A percentile compares a stretch with the other conserved stretches of the same genome.
Conservation (phyloP, 441 rosid genomes). For the California macrophylla region DNA sequence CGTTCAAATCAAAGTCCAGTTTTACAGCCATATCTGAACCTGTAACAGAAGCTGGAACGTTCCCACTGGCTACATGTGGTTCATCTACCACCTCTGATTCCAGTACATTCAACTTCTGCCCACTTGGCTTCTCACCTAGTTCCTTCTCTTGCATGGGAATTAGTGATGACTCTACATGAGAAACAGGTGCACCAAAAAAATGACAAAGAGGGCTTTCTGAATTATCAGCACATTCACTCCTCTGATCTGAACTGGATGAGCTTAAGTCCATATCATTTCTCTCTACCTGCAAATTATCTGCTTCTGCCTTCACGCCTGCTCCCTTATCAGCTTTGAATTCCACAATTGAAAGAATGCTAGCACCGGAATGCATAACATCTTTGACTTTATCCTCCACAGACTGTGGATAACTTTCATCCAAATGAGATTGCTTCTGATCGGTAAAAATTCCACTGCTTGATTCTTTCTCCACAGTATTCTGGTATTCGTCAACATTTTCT, state of each 20-base stretch:
- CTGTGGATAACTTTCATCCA: neutral
- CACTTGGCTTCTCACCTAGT: slow-evolving; percentile 12
- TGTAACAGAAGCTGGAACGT: neutral
- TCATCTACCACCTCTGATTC: slow-evolving; percentile 1
- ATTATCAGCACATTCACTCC: slow-evolving; percentile 2
- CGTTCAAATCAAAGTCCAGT: slow-evolving; percentile 14
- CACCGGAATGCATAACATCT: neutral
- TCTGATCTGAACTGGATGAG: slow-evolving; percentile 9
- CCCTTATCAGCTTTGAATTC: neutral
- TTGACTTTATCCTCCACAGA: slow-evolving; percentile 3
- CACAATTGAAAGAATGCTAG: neutral
- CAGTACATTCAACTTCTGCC: slow-evolving; percentile 1
- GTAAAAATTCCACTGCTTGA: neutral
- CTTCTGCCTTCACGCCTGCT: neutral
- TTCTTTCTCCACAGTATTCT: neutral
- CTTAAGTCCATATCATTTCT: slow-evolving; percentile 4
- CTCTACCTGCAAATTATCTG: neutral
- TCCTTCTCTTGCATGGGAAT: slow-evolving; percentile 1
- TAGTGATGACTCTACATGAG: slow-evolving; percentile 5
- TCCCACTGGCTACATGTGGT: neutral
- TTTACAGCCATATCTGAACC: slow-evolving; percentile 6
- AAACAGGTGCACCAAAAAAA: slow-evolving; percentile 4
- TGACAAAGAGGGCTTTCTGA: slow-evolving; percentile 3
- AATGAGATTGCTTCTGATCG: slow-evolving; percentile 10
- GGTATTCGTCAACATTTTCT: slow-evolving; percentile 2